Evolutionary conservation across 805 yeast genomes (phyloP).

Genomic region (Lipomyces oligophaga): DNA sequence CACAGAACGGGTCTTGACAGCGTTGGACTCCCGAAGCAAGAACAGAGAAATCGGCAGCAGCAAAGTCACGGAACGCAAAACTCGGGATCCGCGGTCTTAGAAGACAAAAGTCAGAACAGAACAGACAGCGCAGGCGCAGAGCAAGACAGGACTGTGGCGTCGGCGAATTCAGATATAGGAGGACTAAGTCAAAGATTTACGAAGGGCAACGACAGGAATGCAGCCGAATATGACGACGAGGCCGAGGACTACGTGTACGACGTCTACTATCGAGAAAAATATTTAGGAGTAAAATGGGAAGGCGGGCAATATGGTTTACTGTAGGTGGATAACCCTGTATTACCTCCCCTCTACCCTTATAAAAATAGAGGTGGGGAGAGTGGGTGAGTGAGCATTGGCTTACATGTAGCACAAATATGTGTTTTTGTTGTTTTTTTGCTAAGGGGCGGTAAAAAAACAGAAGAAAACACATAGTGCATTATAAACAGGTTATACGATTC

Average conservation of each 20-base stretch:
- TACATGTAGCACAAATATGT: neutral
- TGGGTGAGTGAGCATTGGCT: neutral
- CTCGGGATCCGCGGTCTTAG: neutral
- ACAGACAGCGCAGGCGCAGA: conserved; percentile 1
- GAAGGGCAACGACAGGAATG: neutral
- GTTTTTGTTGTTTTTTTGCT: neutral
- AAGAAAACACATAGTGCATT: neutral
- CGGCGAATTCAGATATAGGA: neutral
- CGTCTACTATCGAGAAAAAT: conserved; percentile 65
- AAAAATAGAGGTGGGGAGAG: no score
- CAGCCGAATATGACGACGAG: conserved; percentile 31
- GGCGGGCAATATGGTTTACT: conserved; percentile 28
- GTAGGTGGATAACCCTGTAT: conserved; percentile 20
- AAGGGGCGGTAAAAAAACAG: neutral
- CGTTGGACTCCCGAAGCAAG: conserved; percentile 2
- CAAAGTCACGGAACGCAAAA: neutral
- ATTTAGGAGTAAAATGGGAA: conserved; percentile 34
- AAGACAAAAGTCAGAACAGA: no score
- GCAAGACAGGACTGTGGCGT: conserved; percentile 1
- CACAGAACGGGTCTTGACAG: conserved; percentile 8
- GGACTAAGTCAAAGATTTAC: neutral
- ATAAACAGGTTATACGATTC: conserved; percentile 15
- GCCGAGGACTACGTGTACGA: conserved; percentile 84
- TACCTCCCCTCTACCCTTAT: neutral
- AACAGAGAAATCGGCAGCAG: neutral